These are phyloP conservation scores for Xylaria sp. DNA, from an alignment of 2,329 filamentous ascomycete species.

Conservation along the genomic window DNA sequence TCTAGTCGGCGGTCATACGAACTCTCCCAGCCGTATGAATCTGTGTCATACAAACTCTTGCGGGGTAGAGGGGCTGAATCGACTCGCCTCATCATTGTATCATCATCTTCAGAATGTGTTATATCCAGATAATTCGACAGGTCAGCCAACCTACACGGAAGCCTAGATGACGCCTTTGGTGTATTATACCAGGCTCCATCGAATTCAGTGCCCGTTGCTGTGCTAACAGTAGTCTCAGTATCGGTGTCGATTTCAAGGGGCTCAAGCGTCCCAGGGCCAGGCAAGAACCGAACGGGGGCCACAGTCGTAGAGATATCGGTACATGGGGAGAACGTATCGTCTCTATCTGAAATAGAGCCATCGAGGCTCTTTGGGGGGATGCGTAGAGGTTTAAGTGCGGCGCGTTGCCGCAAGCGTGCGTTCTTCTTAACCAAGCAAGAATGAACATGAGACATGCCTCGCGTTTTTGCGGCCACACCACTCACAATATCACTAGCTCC, in stretches of 20 bases:
- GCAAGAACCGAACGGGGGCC: constrained; percentile 37
- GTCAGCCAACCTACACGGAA: constrained; percentile 49
- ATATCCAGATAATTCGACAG: constrained; percentile 55
- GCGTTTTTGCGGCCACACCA: constrained; percentile 62
- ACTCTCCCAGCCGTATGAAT: constrained; percentile 66
- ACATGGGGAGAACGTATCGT: constrained; percentile 39
- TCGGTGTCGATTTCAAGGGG: constrained; percentile 44
- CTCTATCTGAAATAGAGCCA: constrained; percentile 39
- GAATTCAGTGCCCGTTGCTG: constrained; percentile 31
- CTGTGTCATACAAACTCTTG: constrained; percentile 48
- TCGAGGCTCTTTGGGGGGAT: constrained; percentile 47
- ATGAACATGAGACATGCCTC: constrained; percentile 43
- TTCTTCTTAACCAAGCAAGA: constrained; percentile 41
- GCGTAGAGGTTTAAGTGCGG: constrained; percentile 47
- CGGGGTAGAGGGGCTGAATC: constrained; percentile 46
- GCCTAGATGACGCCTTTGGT: constrained; percentile 36
- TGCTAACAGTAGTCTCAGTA: constrained; percentile 40
- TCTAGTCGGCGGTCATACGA: constrained; percentile 52
- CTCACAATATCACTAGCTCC: constrained; percentile 50
- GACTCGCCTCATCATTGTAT: constrained; percentile 41
- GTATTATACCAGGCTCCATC: constrained; percentile 30
- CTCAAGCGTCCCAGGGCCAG: constrained; percentile 36
- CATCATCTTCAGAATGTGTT: constrained; percentile 46
- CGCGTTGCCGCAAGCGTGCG: constrained; percentile 43
- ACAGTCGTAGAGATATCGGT: constrained; percentile 23